Conservation (phyloP, 2,329 filamentous ascomycete species). For the Neofusicoccum umdonicola region DNA sequence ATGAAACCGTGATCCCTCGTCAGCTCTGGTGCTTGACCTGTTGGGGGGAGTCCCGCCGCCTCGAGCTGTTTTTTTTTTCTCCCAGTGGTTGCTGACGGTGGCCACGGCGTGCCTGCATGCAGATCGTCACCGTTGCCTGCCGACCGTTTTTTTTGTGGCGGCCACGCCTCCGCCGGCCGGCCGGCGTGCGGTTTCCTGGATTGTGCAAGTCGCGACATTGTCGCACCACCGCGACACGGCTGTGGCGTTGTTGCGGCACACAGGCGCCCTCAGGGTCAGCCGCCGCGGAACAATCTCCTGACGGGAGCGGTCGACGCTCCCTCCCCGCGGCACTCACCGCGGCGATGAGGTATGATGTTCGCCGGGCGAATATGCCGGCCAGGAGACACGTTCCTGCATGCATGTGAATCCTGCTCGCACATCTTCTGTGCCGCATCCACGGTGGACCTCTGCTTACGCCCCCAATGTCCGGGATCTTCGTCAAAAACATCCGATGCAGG, state of each 20-base stretch:
- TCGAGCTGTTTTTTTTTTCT: not conserved
- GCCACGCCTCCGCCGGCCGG: not conserved
- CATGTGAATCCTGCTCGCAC: not conserved
- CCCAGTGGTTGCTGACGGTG: not conserved
- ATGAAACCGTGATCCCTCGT: not conserved
- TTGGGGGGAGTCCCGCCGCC: not conserved
- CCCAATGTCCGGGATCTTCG: not conserved
- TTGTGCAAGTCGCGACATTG: not conserved
- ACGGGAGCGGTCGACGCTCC: not conserved
- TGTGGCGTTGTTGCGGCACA: conserved; percentile 1
- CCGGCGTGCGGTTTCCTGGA: not conserved
- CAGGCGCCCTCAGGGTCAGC: not conserved
- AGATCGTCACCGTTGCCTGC: not conserved
- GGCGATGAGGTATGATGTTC: not conserved
- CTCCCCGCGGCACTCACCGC: not conserved
- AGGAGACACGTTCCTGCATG: not conserved
- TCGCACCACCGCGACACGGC: conserved; percentile 10
- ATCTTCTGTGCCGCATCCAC: not conserved
- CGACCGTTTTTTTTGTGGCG: not conserved
- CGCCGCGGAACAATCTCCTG: not conserved
- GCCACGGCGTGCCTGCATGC: not conserved
- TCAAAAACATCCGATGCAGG: not conserved
- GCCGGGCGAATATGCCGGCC: too few species aligned
- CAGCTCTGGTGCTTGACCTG: too few species aligned
- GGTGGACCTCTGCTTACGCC: not conserved